Conservation (phyloP, 2,329 filamentous ascomycete genomes). For the Scedosporium minutisporum region DNA sequence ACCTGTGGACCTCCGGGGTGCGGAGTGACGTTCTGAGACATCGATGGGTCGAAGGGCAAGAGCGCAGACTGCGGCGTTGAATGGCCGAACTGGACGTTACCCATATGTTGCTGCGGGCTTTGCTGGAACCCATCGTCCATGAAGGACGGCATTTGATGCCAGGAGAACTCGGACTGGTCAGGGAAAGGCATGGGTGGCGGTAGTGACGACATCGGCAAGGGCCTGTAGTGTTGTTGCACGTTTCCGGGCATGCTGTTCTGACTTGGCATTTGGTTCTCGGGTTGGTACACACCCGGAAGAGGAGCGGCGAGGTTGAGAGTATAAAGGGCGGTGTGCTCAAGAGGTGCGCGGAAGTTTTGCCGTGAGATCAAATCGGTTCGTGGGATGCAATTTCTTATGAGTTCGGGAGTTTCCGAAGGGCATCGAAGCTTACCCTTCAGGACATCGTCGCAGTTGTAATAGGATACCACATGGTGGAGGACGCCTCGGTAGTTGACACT, state of each 20-base stretch:
- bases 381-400: conserved; percentile 34
- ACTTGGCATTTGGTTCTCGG: not conserved
- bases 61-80: not conserved
- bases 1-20: not conserved
- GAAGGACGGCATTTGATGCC: conserved; percentile 3
- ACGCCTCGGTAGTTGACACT: conserved; percentile 66
- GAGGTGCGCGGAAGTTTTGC: conserved; percentile 57
- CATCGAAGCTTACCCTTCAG: conserved; percentile 46
- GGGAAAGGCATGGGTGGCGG: conserved; percentile 2
- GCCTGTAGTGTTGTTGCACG: not conserved
- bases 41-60: not conserved
- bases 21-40: not conserved
- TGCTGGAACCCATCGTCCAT: not conserved
- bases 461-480: conserved; percentile 78
- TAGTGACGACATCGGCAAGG: not conserved
- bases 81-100: not conserved
- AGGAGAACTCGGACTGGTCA: not conserved
- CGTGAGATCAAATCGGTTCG: conserved; percentile 48
- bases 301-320: not conserved
- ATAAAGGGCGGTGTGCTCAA: conserved; percentile 45
- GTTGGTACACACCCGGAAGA: not conserved
- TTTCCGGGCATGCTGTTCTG: not conserved
- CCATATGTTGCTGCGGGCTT: not conserved
- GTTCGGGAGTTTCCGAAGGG: conserved; percentile 39
- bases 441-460: conserved; percentile 79